Base-by-base conservation (phyloP, 129 eudicot species). In the Lactuca sativa region DNA sequence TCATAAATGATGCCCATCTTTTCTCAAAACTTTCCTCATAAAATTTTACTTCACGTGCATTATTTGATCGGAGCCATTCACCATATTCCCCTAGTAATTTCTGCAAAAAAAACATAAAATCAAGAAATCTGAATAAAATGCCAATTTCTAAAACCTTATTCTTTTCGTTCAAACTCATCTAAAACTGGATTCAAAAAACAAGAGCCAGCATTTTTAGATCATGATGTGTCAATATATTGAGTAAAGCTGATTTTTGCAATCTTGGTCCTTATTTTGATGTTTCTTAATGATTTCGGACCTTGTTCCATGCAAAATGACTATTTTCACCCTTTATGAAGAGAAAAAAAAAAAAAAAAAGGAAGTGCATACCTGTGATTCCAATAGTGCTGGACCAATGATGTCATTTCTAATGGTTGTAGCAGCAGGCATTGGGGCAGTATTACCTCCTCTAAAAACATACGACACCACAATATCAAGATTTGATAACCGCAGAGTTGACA, bases 401-500 rank as follows among this genome's bases (percentile, higher is more conserved):
- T 93, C 95, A 75, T 85, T 87, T 59, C 82, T 81, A 63, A 89
- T 78, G 81, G 71, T 86, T 37, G 82, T 72, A 58, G 90, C 85
- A 12, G 88, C 95, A 33, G 95, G 89, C 85, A 89, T 80, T 9
- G 78, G 82, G 43, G 81, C 64, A 67, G 89, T 79, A 69, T 75
- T 89, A 31, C 75, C 89, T 64, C 91, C 89, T 76, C 69, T 80
- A 62, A 89, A 81, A 67, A 86, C 80, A 66, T 81, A 86, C 7
- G 95, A 81, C 16, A 83, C 37, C 1, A 80, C 98, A 64, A 87
- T 75, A 74, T 89, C 97, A 67, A 93, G 73, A 82, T 93, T 93
- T 11, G 98, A 89, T 66, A 93, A 60, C 69, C 80, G 88, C 63
- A 93, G 64, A 55, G 97, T 86, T 70, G 98, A 93, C 61, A 81